Base-by-base conservation (phyloP, 345 rosid genomes). In the Euphorbia lathyris region DNA sequence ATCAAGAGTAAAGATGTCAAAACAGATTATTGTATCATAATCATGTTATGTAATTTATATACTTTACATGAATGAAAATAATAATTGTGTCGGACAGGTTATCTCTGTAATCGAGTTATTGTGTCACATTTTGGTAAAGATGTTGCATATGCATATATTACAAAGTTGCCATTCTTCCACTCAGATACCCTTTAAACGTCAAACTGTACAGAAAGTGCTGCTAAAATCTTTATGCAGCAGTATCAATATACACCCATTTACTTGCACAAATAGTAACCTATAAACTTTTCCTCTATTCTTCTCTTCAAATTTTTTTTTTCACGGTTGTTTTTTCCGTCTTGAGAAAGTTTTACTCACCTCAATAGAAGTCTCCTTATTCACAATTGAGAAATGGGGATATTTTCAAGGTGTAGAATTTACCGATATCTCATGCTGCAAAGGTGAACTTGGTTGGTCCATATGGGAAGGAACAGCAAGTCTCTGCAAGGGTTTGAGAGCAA, bases 401-500 rank as follows among this genome's bases (percentile, higher is more conserved):
- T 68, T 45, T 86, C 83, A 85, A 65, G 91, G 89, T 65, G 85
- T 84, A 68, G 81, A 78, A 80, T 85, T 86, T 84, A 87, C 96
- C 55, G 78, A 76, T 43, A 86, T 86, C 69, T 83, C 84, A 52
- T 75, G 86, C 5, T 80, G 85, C 62, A 81, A 69, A 47, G 81
- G 75, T 10, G 87, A 76, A 82, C 77, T 80, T 9, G 82, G 81
- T 76, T 83, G 88, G 74, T 86, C 92, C 57, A 72, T 26, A 53
- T 84, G 81, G 22, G 87, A 72, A 11, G 94, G 93, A 62, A 78
- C 77, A 27, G 70, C 86, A 26, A 96, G 98, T 77, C 88, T 74
- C 69, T 89, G 94, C 84, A 96, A 84, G n/a, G 97, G 85, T 76
- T 83, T 86, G 72, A 96, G 83, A 26, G 91, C 95, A 72, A 71